phyloP scores from a whole-genome alignment of 495 filamentous ascomycete species.

The Chlorociboria aeruginascens region DNA sequence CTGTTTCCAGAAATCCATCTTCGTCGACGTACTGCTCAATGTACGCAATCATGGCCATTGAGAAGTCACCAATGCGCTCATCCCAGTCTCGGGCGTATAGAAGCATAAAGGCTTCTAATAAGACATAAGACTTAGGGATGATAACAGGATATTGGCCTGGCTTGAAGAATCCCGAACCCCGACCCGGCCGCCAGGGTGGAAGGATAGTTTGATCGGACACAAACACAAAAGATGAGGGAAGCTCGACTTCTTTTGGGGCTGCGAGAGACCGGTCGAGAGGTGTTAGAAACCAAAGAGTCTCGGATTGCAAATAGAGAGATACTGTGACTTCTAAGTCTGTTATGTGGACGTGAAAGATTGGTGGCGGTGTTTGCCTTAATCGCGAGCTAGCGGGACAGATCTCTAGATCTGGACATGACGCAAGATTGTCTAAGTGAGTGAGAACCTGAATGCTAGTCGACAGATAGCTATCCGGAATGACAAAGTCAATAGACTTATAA shows the following conservation, averaged over 20 bases:
- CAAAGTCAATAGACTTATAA: too few species aligned
- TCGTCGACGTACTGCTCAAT: constrained; percentile 14
- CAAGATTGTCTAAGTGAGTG: too few species aligned
- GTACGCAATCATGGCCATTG: constrained; percentile 14
- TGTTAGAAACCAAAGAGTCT: constrained; percentile 6
- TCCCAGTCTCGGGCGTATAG: constrained; percentile 13
- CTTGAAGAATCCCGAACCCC: constrained; percentile 12
- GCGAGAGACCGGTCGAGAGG: neutral
- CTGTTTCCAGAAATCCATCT: constrained; percentile 11
- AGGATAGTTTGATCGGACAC: constrained; percentile 6
- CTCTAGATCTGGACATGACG: too few species aligned
- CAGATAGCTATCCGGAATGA: too few species aligned
- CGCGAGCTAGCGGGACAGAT: too few species aligned
- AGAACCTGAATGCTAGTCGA: too few species aligned
- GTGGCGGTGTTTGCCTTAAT: too few species aligned
- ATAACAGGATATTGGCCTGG: constrained; percentile 5
- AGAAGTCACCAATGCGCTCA: constrained; percentile 9
- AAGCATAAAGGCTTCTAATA: constrained; percentile 15
- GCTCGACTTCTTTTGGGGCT: neutral
- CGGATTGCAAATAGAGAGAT: constrained; percentile 6
- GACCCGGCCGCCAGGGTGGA: constrained; percentile 11
- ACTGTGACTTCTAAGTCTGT: constrained; percentile 2
- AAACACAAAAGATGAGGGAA: constrained; percentile 3
- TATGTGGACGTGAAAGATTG: too few species aligned
- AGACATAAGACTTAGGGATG: constrained; percentile 9